Base-by-base conservation (phyloP, 306 rosid species). In the Casuarina glauca region DNA sequence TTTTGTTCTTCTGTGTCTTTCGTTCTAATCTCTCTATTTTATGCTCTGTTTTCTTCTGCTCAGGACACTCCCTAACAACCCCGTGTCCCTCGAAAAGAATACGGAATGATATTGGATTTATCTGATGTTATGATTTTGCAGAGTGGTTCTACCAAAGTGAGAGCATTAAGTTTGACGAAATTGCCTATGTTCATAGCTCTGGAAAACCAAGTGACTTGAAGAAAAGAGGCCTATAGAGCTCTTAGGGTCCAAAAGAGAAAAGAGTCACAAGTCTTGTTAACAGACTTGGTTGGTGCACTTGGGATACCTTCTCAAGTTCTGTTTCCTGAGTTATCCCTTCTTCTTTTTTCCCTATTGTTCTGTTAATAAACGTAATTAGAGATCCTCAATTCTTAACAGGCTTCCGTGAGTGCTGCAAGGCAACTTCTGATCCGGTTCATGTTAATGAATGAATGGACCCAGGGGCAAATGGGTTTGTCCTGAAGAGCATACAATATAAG, bases 271-370 rank as follows among this genome's bases (percentile, higher is more conserved):
- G 57, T 42, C 16, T 91, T 5, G 83, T 82, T 45, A 87, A 90
- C 74, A 91, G 89, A 53, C 92, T 94, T 17, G 97, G 98, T 55
- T 94, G 98, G 98, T 91, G 97, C 85, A 90, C 97, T 39, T 94
- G 98, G 97, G 94, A 91, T 88, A 90, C 97, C 9, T 88, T 94
- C 62, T 91, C 32, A 26, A 26, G 32, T 26, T 26, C 32, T 26
- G 32, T 26, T 26, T 26, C 32, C 32, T 26, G 32, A 26, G 32
- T 26, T 26, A 26, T 26, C 32, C 32, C 32, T 26, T 26, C 32
- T 26, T 26, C 32, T 26, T 26, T 1, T 26, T 26, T 26, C 1
- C 32, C 32, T 26, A 26, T 26, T 26, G 32, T 26, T 26, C 32
- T 26, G 32, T 26, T 26, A 26, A 26, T 26, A 26, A 26, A 26